phyloP scores from a whole-genome alignment of 225 moss, liverwort and hornwort genomes.

The Asterella californica region DNA sequence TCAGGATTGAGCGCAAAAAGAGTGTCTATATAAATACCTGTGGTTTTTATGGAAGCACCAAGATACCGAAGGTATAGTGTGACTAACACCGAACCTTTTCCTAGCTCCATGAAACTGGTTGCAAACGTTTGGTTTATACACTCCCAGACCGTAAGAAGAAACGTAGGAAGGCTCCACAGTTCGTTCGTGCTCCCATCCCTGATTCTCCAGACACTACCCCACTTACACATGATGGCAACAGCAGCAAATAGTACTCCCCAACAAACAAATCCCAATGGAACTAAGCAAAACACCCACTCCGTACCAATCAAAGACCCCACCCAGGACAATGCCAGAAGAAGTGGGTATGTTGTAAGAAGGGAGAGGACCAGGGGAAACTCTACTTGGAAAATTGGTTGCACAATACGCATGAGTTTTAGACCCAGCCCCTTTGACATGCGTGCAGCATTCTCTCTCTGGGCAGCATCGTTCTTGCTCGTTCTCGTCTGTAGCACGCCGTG shows the following conservation, averaged over 20 bases:
- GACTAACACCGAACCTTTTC: conserved; percentile 23
- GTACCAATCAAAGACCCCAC: conserved; percentile 17
- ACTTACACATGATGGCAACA: conserved; percentile 26
- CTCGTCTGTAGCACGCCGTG: not conserved
- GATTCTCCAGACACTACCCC: conserved; percentile 32
- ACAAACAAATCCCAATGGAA: conserved; percentile 30
- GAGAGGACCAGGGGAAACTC: conserved; percentile 13
- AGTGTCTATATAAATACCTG: conserved; percentile 27
- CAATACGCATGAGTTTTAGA: conserved; percentile 11
- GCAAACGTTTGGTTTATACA: conserved; percentile 29
- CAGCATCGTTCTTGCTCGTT: not conserved
- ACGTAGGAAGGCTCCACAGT: conserved; percentile 30
- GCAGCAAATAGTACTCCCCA: conserved; percentile 26
- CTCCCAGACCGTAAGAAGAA: conserved; percentile 37
- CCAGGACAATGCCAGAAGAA: conserved; percentile 17
- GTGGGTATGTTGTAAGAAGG: conserved; percentile 24
- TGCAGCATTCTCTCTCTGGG: not conserved
- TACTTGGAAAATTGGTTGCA: conserved; percentile 35
- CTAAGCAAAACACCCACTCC: conserved; percentile 26
- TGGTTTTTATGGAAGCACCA: conserved; percentile 29
- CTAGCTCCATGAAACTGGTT: conserved; percentile 31
- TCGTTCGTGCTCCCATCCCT: conserved; percentile 28
- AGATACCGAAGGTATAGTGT: conserved; percentile 27
- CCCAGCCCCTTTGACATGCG: not conserved
- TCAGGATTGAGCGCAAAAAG: conserved; percentile 39